Percentiles rank a stretch among this genome's conserved stretches.
Conservation (phyloP, 2,329 filamentous ascomycete genomes). For the Colletotrichum sp. region DNA sequence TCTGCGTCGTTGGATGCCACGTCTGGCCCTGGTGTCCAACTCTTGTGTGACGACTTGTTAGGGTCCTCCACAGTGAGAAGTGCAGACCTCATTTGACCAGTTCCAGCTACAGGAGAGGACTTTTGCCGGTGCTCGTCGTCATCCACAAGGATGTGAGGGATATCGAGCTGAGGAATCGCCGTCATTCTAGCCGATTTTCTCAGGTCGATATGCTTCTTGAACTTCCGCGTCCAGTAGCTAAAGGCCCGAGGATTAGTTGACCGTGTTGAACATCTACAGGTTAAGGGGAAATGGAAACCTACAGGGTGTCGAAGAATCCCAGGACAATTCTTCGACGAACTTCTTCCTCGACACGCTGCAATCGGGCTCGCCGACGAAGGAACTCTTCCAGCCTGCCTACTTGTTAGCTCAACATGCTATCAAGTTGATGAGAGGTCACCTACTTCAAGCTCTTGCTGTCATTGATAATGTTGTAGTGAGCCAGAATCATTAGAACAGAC, state of each 20-base stretch:
- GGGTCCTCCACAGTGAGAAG: conserved; percentile 41
- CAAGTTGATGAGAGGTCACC: conserved; percentile 28
- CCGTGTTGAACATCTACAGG: background rate
- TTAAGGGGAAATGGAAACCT: conserved; percentile 33
- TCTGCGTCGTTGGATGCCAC: conserved; percentile 39
- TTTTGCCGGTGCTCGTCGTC: conserved; percentile 53
- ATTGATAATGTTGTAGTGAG: conserved; percentile 98
- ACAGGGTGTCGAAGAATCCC: conserved; percentile 94
- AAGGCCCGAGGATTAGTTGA: background rate
- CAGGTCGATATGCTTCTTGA: conserved; percentile 75
- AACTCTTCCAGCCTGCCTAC: conserved; percentile 83
- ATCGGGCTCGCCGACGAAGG: conserved; percentile 82
- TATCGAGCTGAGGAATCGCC: conserved; percentile 76
- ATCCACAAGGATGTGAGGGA: conserved; percentile 91
- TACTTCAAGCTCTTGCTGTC: conserved; percentile 93
- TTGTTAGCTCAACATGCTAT: background rate
- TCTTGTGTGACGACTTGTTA: conserved; percentile 40
- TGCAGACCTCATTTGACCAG: conserved; percentile 30
- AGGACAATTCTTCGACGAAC: conserved; percentile 89
- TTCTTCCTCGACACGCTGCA: conserved; percentile 94
- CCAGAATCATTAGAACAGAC: conserved; percentile 90
- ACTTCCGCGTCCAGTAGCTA: conserved; percentile 82
- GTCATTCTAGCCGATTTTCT: conserved; percentile 81
- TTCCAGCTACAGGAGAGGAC: conserved; percentile 24
- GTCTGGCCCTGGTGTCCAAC: conserved; percentile 48